Base-by-base conservation (phyloP, 768 basidiomycete genomes). In the Favolaschia claudopus region DNA sequence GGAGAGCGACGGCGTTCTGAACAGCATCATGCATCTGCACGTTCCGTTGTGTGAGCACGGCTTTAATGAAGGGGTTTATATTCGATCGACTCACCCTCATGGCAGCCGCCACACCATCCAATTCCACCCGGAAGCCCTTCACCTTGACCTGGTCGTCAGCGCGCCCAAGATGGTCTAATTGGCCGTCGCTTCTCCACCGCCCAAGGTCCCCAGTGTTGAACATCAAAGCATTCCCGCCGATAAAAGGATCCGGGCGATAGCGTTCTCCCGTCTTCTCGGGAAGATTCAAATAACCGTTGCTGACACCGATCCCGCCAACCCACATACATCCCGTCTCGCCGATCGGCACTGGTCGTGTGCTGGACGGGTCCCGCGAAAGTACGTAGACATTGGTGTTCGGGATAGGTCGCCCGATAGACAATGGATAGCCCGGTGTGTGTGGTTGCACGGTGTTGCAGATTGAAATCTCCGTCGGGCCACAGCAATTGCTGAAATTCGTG, bases 101-200 rank as follows among this genome's bases (percentile, higher is more conserved):
- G 6, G 82, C 78, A 4, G 77, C 77, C 20, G 78, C 70, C 1
- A 83, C 81, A 1, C 82, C 81, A 53, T 83, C 82, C 22, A 83
- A 69, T 60, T 83, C 82, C 6, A 83, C 79, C 40, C 82, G 74
- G 71, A 83, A 83, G 7, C 82, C 82, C 69, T 80, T 82, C 53
- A 82, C 72, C 59, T 83, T 83, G 52, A 82, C 80, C 56, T 82
- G 81, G 53, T 83, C 81, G 52, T 82, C 79, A 12, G 64, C 63
- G 25, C 74, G 70, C 73, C 80, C 69, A 7, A 68, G 61, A 56
- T 70, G 69, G 52, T 70, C 69, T 49, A 70, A 57, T 56, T 68
- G 67, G 72, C 59, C 79, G 68, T 62, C 79, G 19, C 32, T 50
- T 12, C 64, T 49, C 67, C 69, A 71, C 28, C 66, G 62, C 34